Conservation (phyloP, 2,329 filamentous ascomycete genomes). For the Paracorniculantispora psalliotae region DNA sequence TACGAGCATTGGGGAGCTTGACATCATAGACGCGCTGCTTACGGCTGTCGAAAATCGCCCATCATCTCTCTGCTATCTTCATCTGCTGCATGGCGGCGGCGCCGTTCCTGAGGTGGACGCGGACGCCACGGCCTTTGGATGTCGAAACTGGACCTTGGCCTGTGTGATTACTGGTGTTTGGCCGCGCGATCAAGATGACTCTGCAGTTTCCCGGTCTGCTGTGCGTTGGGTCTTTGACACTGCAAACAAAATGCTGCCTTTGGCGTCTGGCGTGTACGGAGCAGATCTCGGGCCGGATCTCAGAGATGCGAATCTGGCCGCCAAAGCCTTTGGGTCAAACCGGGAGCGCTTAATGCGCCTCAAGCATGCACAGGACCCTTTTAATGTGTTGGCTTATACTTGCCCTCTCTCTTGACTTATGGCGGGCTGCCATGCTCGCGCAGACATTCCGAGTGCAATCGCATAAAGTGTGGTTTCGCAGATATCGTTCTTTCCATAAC, state of each 20-base stretch:
- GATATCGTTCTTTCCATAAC: too few relatives aligned
- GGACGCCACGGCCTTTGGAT: conserved; percentile 54
- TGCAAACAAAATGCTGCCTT: conserved; percentile 39
- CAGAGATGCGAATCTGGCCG: conserved; percentile 47
- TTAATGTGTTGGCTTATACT: conserved; percentile 47
- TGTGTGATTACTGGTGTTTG: conserved; percentile 61
- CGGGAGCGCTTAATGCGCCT: conserved; percentile 42
- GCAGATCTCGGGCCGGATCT: conserved; percentile 61
- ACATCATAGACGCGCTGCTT: conserved; percentile 34
- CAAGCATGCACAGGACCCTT: conserved; percentile 46
- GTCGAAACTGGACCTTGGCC: conserved; percentile 59
- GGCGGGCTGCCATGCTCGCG: too few relatives aligned
- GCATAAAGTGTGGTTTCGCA: too few relatives aligned
- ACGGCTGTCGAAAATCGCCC: conserved; percentile 44
- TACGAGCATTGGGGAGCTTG: conserved; percentile 35
- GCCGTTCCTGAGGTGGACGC: conserved; percentile 39
- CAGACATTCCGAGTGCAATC: too few relatives aligned
- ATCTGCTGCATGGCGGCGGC: conserved; percentile 56
- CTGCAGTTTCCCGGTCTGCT: conserved; percentile 30
- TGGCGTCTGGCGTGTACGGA: conserved; percentile 49
- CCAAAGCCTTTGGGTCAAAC: conserved; percentile 54
- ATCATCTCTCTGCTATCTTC: conserved; percentile 53
- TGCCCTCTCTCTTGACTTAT: too few relatives aligned
- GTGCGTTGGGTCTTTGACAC: conserved; percentile 54
- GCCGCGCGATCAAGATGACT: conserved; percentile 48